Conservation (phyloP, 805 yeast genomes). For the Kockiozyma suomiensis region DNA sequence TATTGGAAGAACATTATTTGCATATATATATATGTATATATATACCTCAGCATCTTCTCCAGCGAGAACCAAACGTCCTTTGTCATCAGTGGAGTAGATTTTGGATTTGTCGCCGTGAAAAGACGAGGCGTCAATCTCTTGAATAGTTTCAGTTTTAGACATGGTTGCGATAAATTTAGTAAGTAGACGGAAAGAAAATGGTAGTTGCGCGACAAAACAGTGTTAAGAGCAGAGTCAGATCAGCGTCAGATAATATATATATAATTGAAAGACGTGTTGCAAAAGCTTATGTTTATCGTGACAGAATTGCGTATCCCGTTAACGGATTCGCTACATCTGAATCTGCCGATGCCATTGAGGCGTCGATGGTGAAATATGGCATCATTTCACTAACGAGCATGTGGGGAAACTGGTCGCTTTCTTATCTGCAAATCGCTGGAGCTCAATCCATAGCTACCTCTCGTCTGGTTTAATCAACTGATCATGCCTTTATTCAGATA, state of each 20-base stretch:
- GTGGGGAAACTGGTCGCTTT: too few relatives aligned
- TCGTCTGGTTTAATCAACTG: too few relatives aligned
- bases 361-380: conserved; percentile 10
- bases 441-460: too few relatives aligned
- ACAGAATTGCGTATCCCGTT: too few relatives aligned
- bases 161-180: background rate
- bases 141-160: conserved; percentile 24
- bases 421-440: too few relatives aligned
- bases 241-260: background rate
- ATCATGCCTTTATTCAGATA: too few relatives aligned
- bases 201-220: too few relatives aligned
- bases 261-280: background rate
- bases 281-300: background rate
- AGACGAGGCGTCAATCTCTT: conserved; percentile 33
- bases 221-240: too few relatives aligned
- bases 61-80: conserved; percentile 20
- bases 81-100: conserved; percentile 12
- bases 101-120: conserved; percentile 30
- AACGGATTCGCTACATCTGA: too few relatives aligned
- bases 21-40: background rate
- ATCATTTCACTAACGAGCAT: background rate
- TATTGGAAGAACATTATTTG: background rate
- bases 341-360: too few relatives aligned
- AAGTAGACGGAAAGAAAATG: too few relatives aligned
- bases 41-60: conserved; percentile 21